Evolutionary conservation across 768 basidiomycete genomes (phyloP).

Genomic region (Rickenella mellea): DNA sequence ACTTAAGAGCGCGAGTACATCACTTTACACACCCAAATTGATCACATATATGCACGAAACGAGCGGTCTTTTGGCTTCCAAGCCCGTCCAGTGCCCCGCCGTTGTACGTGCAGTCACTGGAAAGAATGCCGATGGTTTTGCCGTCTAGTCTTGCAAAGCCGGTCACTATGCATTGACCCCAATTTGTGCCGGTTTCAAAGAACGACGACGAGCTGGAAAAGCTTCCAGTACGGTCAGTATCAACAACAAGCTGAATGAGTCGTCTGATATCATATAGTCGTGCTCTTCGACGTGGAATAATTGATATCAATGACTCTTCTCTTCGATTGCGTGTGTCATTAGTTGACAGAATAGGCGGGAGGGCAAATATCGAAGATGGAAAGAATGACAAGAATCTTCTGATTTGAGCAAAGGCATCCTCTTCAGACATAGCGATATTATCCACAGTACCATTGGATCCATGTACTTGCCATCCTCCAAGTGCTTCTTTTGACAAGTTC

Average conservation of each 20-base stretch:
- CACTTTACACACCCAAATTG: constrained; percentile 6
- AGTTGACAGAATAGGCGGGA: constrained; percentile 2
- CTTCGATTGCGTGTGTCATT: constrained; percentile 4
- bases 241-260: constrained; percentile 7
- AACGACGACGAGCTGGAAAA: constrained; percentile 2
- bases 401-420: constrained; percentile 9
- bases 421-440: constrained; percentile 8
- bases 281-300: constrained; percentile 8
- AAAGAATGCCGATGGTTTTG: constrained; percentile 6
- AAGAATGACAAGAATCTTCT: constrained; percentile 9
- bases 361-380: constrained; percentile 5
- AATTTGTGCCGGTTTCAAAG: constrained; percentile 11
- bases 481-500: constrained; percentile 9
- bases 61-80: constrained; percentile 9
- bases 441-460: constrained; percentile 10
- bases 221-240: too few relatives aligned
- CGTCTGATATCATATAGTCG: constrained; percentile 8
- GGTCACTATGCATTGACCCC: constrained; percentile 7
- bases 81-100: constrained; percentile 10
- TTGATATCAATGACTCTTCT: constrained; percentile 9
- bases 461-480: constrained; percentile 11
- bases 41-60: constrained; percentile 11
- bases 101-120: constrained; percentile 9
- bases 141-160: constrained; percentile 8
- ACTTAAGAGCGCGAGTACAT: not conserved